A percentile compares a stretch with the other conserved stretches of the same genome.
These are phyloP conservation scores for Lindgomyces ingoldianus DNA, from an alignment of 495 filamentous ascomycete species.

Conservation along the genomic window DNA sequence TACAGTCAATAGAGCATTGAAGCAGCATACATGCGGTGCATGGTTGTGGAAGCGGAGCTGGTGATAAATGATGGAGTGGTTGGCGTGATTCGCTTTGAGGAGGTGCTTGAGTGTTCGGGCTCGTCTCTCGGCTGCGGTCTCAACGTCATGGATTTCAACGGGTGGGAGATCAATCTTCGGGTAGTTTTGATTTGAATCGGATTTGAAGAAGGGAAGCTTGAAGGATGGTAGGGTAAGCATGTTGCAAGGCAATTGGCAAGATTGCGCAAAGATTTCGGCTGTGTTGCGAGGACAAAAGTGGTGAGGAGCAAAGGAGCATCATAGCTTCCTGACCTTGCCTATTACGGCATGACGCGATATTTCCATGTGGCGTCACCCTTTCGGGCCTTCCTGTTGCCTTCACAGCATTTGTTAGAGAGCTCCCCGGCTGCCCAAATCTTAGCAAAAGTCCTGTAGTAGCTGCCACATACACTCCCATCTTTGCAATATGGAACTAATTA, in stretches of 20 bases:
- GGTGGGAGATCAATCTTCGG: conserved; percentile 64
- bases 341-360: not conserved
- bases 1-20: not conserved
- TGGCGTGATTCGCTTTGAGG: conserved; percentile 85
- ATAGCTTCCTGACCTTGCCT: not conserved
- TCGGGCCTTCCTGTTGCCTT: too few relatives aligned
- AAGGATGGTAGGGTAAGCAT: conserved; percentile 34
- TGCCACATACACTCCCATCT: too few relatives aligned
- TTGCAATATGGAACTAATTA: too few relatives aligned
- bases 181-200: conserved; percentile 7
- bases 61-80: conserved; percentile 80
- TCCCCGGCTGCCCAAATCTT: too few relatives aligned
- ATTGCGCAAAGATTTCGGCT: not conserved
- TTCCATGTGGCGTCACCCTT: not conserved
- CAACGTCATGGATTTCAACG: conserved; percentile 73
- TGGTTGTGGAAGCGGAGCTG: conserved; percentile 84
- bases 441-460: not conserved
- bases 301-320: not conserved
- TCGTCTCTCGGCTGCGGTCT: conserved; percentile 74
- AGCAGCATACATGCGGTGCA: conserved; percentile 66
- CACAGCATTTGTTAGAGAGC: too few relatives aligned
- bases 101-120: conserved; percentile 86
- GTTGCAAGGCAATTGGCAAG: not conserved
- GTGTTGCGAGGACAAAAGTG: not conserved
- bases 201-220: conserved; percentile 20